A percentile compares a stretch with the other conserved stretches of the same genome.
phyloP scores from a whole-genome alignment of 108 stramenopile genomes.

The Craspedostauros australis region DNA sequence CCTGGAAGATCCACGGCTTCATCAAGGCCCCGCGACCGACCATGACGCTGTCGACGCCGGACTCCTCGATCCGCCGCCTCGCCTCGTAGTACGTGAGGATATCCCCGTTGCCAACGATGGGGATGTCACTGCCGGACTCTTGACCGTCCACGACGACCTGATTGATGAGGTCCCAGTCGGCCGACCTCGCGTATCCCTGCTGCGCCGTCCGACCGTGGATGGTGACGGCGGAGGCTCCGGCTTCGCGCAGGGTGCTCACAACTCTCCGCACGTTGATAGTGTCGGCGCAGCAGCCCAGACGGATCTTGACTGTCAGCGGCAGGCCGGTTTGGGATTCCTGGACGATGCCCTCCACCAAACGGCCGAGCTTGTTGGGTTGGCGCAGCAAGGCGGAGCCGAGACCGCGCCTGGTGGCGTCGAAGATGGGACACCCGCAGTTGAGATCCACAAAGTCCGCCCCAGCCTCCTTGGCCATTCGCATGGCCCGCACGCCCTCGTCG shows the following conservation, averaged over 20 bases:
- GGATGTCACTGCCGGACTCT: constrained; percentile 12
- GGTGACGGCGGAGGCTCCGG: constrained; percentile 32
- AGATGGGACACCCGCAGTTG: constrained; percentile 49
- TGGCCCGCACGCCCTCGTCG: constrained; percentile 24
- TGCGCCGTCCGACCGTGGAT: constrained; percentile 40
- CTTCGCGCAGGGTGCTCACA: constrained; percentile 17
- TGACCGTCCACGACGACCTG: constrained; percentile 17
- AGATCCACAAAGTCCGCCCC: constrained; percentile 34
- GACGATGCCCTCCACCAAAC: constrained; percentile 31
- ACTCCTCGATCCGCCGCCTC: constrained; percentile 18
- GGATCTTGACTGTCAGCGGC: constrained; percentile 38
- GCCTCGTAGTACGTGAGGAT: constrained; percentile 39
- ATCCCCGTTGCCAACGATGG: constrained; percentile 45
- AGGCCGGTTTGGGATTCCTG: constrained; percentile 8
- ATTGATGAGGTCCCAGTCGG: constrained; percentile 35
- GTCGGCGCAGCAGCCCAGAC: constrained; percentile 21
- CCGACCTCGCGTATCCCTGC: constrained; percentile 27
- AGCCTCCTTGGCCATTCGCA: constrained; percentile 6
- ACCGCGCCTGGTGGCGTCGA: constrained; percentile 38
- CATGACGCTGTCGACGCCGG: constrained; percentile 34
- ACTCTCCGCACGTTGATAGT: constrained; percentile 17
- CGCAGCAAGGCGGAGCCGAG: constrained; percentile 31
- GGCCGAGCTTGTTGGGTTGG: constrained; percentile 25
- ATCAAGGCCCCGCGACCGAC: constrained; percentile 40
- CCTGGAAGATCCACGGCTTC: constrained; percentile 42